Base-by-base conservation (phyloP, 352 stramenopile species). In the Phytophthora hybrid region DNA sequence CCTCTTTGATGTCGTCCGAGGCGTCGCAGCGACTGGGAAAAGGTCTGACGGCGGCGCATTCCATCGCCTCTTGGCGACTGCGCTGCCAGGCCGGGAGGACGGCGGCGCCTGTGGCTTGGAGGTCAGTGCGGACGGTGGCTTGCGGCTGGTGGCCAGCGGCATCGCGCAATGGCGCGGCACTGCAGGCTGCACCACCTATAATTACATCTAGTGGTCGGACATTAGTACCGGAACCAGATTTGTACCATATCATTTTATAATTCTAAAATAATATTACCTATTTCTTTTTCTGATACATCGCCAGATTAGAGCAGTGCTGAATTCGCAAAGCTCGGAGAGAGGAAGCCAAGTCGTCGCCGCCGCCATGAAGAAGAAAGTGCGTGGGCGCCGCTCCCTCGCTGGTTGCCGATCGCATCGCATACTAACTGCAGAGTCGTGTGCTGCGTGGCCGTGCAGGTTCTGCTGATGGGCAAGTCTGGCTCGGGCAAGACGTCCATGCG, bases 401-500 rank as follows among this genome's bases (percentile, higher is more conserved):
- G 37, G 11, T 5, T 18, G 11, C 39, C 61, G 1, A 29, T 9
- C 10, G 21, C 6, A 0, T 44, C 37, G 29, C 9, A 23, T 46
- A 26, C 58, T 74, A 49, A 69, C 23, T 4, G 8, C 4, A 29
- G 9, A 39, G 2, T 14, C 31, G 9, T 59, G 47, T 63, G 5
- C n/a, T 52, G 66, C 37, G 37, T 44, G 37, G 37, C 37, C 23
- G 18, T 41, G 39, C 82, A 99, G 91, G 92, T 99, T 59, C 76
- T 99, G 31, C 82, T 99, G 63, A 99, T 99, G 94, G 97, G 97
- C 69, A 98, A 98, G 78, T 98, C 91, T 52, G 94, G 95, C 49
- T 95, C 92, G 19, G 97, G 98, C 71, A 99, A 99, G 85, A 99
- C 98, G 59, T 99, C 97, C 60, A 99, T 99, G 98, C 83, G 98